Evolutionary conservation across 2,329 filamentous ascomycete species (phyloP).

Genomic region (Phyllosticta citrichinensis): DNA sequence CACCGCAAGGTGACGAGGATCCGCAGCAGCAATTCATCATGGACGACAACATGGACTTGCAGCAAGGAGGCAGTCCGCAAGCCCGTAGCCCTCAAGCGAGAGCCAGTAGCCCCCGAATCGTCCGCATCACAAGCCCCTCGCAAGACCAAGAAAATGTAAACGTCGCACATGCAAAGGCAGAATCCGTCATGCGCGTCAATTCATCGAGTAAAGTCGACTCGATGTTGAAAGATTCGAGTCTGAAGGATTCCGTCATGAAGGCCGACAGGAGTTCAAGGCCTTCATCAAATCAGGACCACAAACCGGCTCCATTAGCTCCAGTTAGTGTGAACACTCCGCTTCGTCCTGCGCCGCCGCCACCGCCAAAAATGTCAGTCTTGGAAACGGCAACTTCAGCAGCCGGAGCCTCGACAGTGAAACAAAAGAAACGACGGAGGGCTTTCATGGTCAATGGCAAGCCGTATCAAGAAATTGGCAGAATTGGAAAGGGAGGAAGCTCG

Average conservation of each 20-base stretch:
- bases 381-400: conserved; percentile 79
- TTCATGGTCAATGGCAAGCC: conserved; percentile 83
- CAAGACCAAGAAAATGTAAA: conserved; percentile 76
- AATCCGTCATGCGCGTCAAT: conserved; percentile 3
- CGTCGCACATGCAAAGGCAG: conserved; percentile 25
- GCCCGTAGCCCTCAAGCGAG: conserved; percentile 21
- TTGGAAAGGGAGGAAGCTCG: conserved; percentile 85
- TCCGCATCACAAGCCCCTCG: conserved; percentile 39
- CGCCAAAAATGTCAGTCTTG: conserved; percentile 94
- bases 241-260: conserved; percentile 15
- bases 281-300: conserved; percentile 21
- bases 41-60: neutral
- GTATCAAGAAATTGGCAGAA: conserved; percentile 80
- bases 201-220: conserved; percentile 13
- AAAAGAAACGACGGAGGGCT: conserved; percentile 69
- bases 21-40: neutral
- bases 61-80: neutral
- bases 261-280: conserved; percentile 7
- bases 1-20: conserved; percentile 18
- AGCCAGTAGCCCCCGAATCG: conserved; percentile 3
- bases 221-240: conserved; percentile 16
- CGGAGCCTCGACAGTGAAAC: conserved; percentile 67
- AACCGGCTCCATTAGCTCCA: conserved; percentile 38
- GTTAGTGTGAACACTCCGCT: conserved; percentile 63
- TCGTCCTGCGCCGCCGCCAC: conserved; percentile 60